Evolutionary conservation across 2,329 filamentous ascomycete species (phyloP).

Genomic region (Epichloe amarillans): DNA sequence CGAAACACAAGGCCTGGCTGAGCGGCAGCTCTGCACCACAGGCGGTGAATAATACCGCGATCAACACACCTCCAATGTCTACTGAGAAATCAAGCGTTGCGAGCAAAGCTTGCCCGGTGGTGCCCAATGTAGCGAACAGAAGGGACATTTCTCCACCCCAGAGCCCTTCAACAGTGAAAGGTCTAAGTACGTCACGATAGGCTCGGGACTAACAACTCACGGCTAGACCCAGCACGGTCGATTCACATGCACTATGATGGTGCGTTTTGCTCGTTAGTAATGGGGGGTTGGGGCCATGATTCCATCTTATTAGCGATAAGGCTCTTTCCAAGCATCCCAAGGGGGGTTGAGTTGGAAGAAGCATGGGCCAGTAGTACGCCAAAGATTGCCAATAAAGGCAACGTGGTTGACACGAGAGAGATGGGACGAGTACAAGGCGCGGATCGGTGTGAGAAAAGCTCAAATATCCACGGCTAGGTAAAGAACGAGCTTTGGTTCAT

Average conservation of each 20-base stretch:
- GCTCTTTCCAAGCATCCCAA: too few relatives aligned
- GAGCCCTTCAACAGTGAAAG: background rate
- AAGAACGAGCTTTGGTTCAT: background rate
- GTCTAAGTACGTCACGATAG: constrained; percentile 10
- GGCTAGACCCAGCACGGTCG: background rate
- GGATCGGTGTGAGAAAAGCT: background rate
- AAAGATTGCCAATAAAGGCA: too few relatives aligned
- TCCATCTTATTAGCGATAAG: too few relatives aligned
- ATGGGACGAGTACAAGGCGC: too few relatives aligned
- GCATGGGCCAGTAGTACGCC: too few relatives aligned
- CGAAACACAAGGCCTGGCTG: constrained; percentile 2
- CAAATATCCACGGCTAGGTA: background rate
- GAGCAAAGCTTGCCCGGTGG: background rate
- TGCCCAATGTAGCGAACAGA: background rate
- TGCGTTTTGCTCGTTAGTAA: too few relatives aligned
- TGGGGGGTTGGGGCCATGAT: too few relatives aligned
- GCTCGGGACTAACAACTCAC: constrained; percentile 2
- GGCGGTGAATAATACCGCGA: background rate
- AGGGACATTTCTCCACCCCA: background rate
- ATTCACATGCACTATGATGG: background rate
- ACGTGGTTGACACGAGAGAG: too few relatives aligned
- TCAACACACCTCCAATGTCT: background rate
- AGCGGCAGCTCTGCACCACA: background rate
- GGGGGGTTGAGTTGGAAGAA: too few relatives aligned
- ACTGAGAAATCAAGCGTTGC: background rate